Conservation (phyloP, 768 basidiomycete genomes). For the Termitomyces sp. region DNA sequence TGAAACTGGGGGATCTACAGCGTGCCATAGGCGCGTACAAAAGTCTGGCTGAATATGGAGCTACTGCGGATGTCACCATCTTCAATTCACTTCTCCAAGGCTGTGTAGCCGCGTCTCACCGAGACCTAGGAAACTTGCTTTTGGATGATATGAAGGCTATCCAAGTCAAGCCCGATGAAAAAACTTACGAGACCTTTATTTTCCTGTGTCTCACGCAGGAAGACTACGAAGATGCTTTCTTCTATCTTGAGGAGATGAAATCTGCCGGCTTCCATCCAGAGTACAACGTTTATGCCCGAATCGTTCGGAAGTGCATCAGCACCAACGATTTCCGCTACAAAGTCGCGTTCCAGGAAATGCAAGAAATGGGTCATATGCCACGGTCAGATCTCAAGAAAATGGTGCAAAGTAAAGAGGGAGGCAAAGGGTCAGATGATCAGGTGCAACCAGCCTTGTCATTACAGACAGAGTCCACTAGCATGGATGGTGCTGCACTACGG, state of each 20-base stretch:
- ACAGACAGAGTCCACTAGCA: background rate
- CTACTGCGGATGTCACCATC: conserved; percentile 57
- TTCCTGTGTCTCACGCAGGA: conserved; percentile 65
- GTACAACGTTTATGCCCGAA: conserved; percentile 48
- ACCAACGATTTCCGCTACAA: conserved; percentile 58
- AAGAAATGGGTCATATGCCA: conserved; percentile 48
- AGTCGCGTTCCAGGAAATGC: conserved; percentile 70
- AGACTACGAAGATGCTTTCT: conserved; percentile 83
- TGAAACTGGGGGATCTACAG: conserved; percentile 61
- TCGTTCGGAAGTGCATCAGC: conserved; percentile 55
- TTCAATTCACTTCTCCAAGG: conserved; percentile 69
- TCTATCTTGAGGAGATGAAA: conserved; percentile 89
- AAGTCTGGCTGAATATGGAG: conserved; percentile 48
- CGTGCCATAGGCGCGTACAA: conserved; percentile 79
- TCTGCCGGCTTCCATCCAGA: conserved; percentile 51
- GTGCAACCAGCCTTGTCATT: background rate
- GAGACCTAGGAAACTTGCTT: conserved; percentile 64
- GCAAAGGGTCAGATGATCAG: background rate
- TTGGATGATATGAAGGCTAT: conserved; percentile 62
- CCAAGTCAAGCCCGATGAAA: conserved; percentile 48
- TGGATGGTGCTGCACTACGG: conserved; percentile 24
- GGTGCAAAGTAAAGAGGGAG: conserved; percentile 1
- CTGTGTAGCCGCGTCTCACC: conserved; percentile 55
- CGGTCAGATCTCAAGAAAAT: conserved; percentile 13
- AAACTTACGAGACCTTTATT: conserved; percentile 68